Evolutionary conservation across 305 asterid genomes (phyloP).

Genomic region (Rubia peregrina): DNA sequence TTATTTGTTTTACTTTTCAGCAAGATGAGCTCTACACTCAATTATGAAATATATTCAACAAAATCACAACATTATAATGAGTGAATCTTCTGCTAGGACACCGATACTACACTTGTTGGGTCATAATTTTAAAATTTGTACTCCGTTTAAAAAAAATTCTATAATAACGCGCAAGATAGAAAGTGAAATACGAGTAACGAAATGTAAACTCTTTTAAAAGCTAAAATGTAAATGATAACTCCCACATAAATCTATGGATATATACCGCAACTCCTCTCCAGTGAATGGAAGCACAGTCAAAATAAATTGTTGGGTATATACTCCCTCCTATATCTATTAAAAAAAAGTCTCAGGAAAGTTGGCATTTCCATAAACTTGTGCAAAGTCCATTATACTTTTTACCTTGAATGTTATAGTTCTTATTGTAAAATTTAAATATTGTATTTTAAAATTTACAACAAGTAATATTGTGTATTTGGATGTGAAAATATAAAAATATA

Average conservation of each 20-base stretch:
- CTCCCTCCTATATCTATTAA: too few species aligned
- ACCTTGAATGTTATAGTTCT: too few species aligned
- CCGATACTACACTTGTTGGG: neutral
- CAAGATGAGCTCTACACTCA: neutral
- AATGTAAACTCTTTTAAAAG: too few species aligned
- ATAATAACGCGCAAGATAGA: neutral
- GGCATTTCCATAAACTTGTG: too few species aligned
- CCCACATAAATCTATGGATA: neutral
- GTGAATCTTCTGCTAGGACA: neutral
- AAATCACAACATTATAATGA: neutral
- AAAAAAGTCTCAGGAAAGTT: too few species aligned
- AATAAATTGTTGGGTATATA: neutral
- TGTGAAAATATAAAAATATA: too few species aligned
- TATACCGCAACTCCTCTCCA: neutral
- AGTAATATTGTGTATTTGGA: too few species aligned
- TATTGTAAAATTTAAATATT: too few species aligned
- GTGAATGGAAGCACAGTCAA: neutral
- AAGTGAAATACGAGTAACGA: neutral
- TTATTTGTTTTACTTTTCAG: too few species aligned
- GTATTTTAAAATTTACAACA: too few species aligned
- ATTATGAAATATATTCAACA: neutral
- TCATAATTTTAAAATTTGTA: neutral
- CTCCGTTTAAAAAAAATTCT: too few species aligned
- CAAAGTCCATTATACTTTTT: too few species aligned
- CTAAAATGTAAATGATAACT: neutral